A percentile compares a stretch with the other conserved stretches of the same genome.
phyloP scores from a whole-genome alignment of 1,284 basidiomycete genomes.

The Heimioporus retisporus region DNA sequence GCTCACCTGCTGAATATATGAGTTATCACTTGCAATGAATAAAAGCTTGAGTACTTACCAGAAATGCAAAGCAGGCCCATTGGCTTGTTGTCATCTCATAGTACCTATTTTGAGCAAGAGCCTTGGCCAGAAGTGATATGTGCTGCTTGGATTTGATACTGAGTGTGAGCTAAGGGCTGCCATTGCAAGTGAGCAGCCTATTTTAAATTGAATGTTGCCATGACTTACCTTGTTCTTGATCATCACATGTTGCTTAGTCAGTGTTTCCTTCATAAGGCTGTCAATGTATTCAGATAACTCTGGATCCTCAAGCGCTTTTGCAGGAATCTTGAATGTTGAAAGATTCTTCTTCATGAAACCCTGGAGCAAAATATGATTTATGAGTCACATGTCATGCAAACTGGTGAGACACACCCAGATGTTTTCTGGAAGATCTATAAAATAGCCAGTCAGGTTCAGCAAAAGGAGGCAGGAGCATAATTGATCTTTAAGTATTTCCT shows the following conservation, averaged over 20 bases:
- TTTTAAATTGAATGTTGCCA: no score
- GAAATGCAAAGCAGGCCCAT: neutral
- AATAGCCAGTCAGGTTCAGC: neutral
- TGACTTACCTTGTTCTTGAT: neutral
- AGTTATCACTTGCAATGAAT: no score
- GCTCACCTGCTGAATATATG: neutral
- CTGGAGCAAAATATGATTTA: neutral
- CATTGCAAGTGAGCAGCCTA: no score
- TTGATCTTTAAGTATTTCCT: conserved; percentile 3
- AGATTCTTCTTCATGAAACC: neutral
- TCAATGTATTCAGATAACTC: neutral
- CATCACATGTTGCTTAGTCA: neutral
- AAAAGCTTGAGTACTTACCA: neutral
- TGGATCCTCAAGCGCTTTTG: neutral
- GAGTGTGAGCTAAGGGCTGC: neutral
- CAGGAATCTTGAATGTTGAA: neutral
- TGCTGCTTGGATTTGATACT: neutral
- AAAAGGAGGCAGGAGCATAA: neutral
- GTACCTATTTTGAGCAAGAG: neutral
- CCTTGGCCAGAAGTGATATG: neutral
- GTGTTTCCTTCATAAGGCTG: neutral
- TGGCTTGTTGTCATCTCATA: neutral
- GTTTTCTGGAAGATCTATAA: neutral
- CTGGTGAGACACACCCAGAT: neutral
- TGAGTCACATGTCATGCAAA: no score